Base-by-base conservation (phyloP, 768 basidiomycete species). In the Epithele typhae region DNA sequence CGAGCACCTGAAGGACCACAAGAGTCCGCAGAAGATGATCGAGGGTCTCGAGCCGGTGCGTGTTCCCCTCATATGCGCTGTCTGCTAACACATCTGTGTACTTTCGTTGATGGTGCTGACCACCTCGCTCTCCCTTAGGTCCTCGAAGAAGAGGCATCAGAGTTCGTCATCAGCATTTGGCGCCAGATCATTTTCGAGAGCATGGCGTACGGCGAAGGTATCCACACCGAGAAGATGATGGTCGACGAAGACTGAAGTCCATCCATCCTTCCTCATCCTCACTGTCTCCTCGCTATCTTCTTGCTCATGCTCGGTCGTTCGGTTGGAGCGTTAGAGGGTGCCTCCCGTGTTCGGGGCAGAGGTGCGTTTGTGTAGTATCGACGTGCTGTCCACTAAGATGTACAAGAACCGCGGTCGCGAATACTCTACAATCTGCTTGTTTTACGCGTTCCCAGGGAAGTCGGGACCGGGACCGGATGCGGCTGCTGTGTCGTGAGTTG, bases 131-230 rank as follows among this genome's bases (percentile, higher is more conserved):
- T 48, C 36, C 21, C 23, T 32, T 59, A 96, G 93, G 90, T 96
- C 3, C 72, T 97, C 27, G 92, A 92, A 61, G 93, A 95, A 64
- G 93, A 97, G 63, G 92, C 93, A 5, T 69, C 71, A 22, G 84
- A 91, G 50, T 78, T 94, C 48, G 73, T 80, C n/a, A 65, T 84
- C 57, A 76, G 75, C 51, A 74, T 96, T 39, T 97, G 93, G 93
- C 81, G 91, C 45, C 88, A 92, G 68, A 78, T 95, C 56, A 89
- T 92, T 41, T 95, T 95, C 62, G 93, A 97, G 73, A 92, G 91
- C 59, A 87, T 91, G 80, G 89, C 92, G 22, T 93, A 90, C 64
- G 83, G 80, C 52, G 89, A 93, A 65, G 92, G 92, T 33, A 73
- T 95, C 51, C 81, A 87, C 58, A 92, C 92, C 21, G 92, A 91